Evolutionary conservation across 2,329 filamentous ascomycete species (phyloP).

Genomic region (Aspergillus latus): DNA sequence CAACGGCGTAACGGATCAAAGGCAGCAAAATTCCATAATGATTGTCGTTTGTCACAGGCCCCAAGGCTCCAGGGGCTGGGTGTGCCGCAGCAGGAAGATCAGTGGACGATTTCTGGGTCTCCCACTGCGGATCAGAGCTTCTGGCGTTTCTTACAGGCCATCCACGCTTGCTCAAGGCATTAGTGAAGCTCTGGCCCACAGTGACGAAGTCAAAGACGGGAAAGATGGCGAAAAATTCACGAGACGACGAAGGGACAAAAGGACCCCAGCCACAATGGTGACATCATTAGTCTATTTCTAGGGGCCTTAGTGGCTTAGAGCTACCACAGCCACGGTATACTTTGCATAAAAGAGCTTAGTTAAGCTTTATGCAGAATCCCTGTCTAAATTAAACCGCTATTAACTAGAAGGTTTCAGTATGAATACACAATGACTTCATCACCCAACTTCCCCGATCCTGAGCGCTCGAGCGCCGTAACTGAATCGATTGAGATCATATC

Average conservation of each 20-base stretch:
- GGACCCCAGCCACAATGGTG: conserved; percentile 4
- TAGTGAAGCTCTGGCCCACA: conserved; percentile 17
- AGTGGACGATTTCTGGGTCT: conserved; percentile 19
- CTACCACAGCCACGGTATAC: background rate
- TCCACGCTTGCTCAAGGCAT: conserved; percentile 6
- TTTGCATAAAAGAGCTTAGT: background rate
- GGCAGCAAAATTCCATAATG: conserved; percentile 24
- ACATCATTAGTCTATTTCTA: conserved; percentile 1
- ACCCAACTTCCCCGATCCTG: background rate
- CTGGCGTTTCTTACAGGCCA: conserved; percentile 13
- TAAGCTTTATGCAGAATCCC: no score
- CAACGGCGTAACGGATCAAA: conserved; percentile 13
- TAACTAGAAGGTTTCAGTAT: background rate
- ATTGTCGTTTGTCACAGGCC: conserved; percentile 13
- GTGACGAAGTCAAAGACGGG: conserved; percentile 10
- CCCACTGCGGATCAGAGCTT: conserved; percentile 10
- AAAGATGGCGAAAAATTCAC: background rate
- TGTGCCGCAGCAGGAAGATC: conserved; percentile 20
- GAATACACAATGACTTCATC: background rate
- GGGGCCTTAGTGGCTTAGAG: background rate
- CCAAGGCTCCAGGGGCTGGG: conserved; percentile 19
- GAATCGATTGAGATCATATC: conserved; percentile 3
- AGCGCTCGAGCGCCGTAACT: background rate
- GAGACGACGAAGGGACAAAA: background rate
- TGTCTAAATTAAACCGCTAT: background rate